phyloP scores from a whole-genome alignment of 306 rosid species.

The Prinsepia uniflora region DNA sequence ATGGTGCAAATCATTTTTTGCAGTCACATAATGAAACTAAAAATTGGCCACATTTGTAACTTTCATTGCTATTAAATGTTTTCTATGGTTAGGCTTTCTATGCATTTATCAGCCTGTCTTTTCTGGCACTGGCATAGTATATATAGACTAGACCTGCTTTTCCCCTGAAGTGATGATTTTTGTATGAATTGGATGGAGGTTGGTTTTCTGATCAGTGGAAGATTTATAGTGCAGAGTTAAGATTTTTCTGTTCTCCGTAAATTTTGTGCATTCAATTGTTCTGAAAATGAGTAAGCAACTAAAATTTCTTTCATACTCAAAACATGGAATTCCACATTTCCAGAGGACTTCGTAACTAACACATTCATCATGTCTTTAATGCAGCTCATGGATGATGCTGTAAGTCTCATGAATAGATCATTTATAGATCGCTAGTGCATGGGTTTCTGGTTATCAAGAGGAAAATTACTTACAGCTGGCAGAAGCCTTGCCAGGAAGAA shows the following conservation, averaged over 20 bases:
- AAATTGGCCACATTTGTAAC: too few relatives aligned
- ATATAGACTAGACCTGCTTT: neutral
- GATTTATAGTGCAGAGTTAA: neutral
- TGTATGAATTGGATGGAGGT: neutral
- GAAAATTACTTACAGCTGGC: conserved; percentile 23
- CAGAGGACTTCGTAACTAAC: neutral
- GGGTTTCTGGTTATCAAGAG: conserved; percentile 7
- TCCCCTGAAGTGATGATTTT: neutral
- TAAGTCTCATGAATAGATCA: conserved; percentile 85
- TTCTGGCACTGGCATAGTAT: neutral
- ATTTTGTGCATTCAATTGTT: neutral
- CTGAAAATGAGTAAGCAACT: neutral
- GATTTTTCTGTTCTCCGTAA: neutral
- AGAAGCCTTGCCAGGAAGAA: conserved; percentile 21
- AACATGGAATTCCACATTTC: neutral
- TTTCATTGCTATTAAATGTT: neutral
- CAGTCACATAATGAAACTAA: neutral
- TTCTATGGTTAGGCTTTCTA: neutral
- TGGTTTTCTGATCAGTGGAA: neutral
- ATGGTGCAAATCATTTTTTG: neutral
- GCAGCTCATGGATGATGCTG: conserved; percentile 95
- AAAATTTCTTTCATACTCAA: neutral
- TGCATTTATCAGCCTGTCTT: neutral
- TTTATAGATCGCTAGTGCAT: conserved; percentile 64
- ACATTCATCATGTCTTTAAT: conserved; percentile 21